Evolutionary conservation across 2,329 filamentous ascomycete species (phyloP).

Genomic region (Alternaria gaisen): DNA sequence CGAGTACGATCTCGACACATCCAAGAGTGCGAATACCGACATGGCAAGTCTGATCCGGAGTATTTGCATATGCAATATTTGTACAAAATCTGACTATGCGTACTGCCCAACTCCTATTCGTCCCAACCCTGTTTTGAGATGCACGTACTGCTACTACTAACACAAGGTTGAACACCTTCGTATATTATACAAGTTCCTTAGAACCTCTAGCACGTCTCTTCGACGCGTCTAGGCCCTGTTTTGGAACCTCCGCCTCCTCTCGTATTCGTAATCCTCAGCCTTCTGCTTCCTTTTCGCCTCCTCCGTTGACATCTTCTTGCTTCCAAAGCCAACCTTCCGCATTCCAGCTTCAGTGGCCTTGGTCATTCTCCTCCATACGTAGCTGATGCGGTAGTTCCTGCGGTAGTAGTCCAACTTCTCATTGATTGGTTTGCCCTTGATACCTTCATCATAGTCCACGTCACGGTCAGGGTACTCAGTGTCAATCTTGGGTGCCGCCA

Average conservation of each 20-base stretch:
- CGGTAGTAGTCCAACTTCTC: constrained; percentile 39
- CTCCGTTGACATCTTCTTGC: constrained; percentile 26
- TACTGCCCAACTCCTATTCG: background rate
- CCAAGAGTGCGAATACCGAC: background rate
- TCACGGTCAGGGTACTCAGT: constrained; percentile 31
- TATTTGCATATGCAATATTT: constrained; percentile 26
- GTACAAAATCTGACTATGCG: constrained; percentile 20
- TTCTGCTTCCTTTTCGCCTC: constrained; percentile 40
- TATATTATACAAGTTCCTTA: constrained; percentile 35
- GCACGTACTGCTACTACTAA: constrained; percentile 14
- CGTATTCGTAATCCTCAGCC: constrained; percentile 39
- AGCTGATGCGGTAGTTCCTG: constrained; percentile 36
- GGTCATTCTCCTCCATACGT: constrained; percentile 28
- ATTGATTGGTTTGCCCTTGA: constrained; percentile 26
- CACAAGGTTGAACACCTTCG: constrained; percentile 17
- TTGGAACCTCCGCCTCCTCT: constrained; percentile 40
- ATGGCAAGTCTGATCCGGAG: constrained; percentile 6
- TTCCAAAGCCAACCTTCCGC: constrained; percentile 28
- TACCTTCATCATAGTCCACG: constrained; percentile 32
- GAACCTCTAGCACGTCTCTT: background rate
- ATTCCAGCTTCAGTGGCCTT: constrained; percentile 19
- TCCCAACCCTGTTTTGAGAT: background rate
- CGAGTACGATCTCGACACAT: background rate
- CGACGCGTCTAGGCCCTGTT: constrained; percentile 31
- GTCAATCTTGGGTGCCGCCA: constrained; percentile 24